Conservation (phyloP, 306 rosid genomes). For the Quercus ilex region DNA sequence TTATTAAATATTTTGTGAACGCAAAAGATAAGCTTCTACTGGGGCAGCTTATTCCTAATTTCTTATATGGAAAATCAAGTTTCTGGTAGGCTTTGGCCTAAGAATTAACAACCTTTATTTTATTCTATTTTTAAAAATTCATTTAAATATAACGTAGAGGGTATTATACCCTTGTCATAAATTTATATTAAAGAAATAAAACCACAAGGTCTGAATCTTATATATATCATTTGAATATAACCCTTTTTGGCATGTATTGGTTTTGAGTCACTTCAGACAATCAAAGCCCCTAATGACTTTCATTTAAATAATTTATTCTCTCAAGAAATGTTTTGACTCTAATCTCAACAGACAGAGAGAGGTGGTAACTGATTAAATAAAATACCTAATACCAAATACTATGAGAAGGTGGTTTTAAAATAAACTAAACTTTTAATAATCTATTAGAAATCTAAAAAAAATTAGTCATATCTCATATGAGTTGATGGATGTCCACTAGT, state of each 20-base stretch:
- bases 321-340: neutral
- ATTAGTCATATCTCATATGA: neutral
- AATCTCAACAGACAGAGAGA: neutral
- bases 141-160: neutral
- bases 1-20: neutral
- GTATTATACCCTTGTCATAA: neutral
- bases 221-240: neutral
- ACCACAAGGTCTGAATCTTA: neutral
- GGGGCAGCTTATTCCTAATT: no score
- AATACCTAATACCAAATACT: neutral
- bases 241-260: no score
- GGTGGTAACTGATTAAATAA: neutral
- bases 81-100: no score
- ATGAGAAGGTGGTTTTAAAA: neutral
- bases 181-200: neutral
- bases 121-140: neutral
- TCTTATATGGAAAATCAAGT: no score
- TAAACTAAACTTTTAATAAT: neutral
- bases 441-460: neutral
- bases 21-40: no score
- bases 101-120: neutral
- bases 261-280: neutral
- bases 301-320: neutral
- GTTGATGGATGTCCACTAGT: neutral
- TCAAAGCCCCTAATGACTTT: neutral